Evolutionary conservation across 2,329 filamentous ascomycete species (phyloP).

Genomic region (Cytospora chrysosperma): DNA sequence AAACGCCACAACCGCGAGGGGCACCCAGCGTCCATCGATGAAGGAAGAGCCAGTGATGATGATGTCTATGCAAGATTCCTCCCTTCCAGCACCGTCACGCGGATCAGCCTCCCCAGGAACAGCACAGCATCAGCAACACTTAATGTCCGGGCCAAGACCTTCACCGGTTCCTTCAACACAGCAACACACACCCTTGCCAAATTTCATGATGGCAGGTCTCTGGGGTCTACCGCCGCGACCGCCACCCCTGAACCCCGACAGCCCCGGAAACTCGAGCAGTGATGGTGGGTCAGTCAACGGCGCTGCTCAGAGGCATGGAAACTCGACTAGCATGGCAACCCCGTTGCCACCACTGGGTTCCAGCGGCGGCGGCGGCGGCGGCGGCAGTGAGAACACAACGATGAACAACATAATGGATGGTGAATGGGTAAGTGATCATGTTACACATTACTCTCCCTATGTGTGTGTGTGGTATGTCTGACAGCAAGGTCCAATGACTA

Average conservation of each 20-base stretch:
- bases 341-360: constrained; percentile 1
- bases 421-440: constrained; percentile 17
- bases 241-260: constrained; percentile 39
- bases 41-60: not conserved
- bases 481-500: not conserved
- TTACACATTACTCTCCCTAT: not conserved
- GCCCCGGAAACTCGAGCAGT: constrained; percentile 42
- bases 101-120: not conserved
- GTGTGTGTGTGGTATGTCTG: not conserved
- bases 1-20: not conserved
- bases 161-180: not conserved
- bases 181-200: constrained; percentile 18
- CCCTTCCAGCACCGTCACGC: not conserved
- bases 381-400: not conserved
- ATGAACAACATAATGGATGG: not conserved
- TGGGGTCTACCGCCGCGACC: constrained; percentile 43
- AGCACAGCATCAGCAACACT: constrained; percentile 23
- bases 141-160: constrained; percentile 17
- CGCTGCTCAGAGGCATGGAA: constrained; percentile 13
- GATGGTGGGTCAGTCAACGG: constrained; percentile 39
- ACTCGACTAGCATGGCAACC: not conserved
- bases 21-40: not conserved
- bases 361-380: not conserved
- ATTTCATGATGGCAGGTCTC: constrained; percentile 46
- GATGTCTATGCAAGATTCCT: not conserved